These are phyloP conservation scores for Fusarium begoniae DNA, from an alignment of 2,329 filamentous ascomycete genomes.

Conservation along the genomic window DNA sequence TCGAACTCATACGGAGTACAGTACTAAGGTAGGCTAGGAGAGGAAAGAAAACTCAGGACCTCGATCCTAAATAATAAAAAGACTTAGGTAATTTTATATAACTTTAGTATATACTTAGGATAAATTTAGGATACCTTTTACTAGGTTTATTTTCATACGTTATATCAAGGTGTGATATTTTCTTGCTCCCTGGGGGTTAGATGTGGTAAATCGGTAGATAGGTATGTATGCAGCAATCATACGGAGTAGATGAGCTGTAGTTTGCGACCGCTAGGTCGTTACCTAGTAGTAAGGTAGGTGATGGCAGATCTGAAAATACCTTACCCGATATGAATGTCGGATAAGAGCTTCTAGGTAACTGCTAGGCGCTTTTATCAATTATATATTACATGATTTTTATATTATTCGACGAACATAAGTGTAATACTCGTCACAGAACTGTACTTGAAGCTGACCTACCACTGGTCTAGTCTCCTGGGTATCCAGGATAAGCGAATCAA, in stretches of 20 bases:
- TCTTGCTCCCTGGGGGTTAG: no score
- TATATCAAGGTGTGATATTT: no score
- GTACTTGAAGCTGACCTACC: neutral
- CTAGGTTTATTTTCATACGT: no score
- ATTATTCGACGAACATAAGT: neutral
- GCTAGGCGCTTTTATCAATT: neutral
- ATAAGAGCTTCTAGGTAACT: neutral
- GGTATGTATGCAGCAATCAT: neutral
- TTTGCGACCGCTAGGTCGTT: neutral
- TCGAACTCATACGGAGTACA: neutral
- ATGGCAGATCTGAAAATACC: neutral
- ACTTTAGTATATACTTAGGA: no score
- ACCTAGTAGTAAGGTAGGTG: no score
- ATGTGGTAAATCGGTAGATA: neutral
- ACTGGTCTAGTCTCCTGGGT: neutral
- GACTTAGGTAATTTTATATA: no score
- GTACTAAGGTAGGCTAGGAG: no score
- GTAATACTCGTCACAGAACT: neutral
- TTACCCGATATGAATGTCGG: neutral
- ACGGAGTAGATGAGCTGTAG: neutral
- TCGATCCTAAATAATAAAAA: no score
- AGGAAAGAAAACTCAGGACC: no score
- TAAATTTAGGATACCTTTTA: no score
- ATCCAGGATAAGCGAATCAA: neutral
- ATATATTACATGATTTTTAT: neutral